Evolutionary conservation across 768 basidiomycete genomes (phyloP).

Genomic region (Inosperma sp.): DNA sequence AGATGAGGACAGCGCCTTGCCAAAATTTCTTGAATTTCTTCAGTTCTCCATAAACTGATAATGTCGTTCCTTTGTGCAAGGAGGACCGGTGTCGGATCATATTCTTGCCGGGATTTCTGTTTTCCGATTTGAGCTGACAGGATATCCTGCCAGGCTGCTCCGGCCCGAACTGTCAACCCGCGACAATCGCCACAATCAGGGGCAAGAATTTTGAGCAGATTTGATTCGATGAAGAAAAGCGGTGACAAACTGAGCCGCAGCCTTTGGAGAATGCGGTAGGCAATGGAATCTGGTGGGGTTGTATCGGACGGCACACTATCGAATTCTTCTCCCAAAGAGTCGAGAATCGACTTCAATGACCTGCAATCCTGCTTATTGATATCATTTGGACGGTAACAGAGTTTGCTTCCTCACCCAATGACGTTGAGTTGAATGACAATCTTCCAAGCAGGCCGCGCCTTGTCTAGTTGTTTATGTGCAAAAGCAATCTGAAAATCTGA

Average conservation of each 20-base stretch:
- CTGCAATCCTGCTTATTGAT: background rate
- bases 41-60: constrained; percentile 56
- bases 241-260: constrained; percentile 39
- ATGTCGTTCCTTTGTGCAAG: constrained; percentile 55
- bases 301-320: too few relatives aligned
- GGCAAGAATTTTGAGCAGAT: constrained; percentile 46
- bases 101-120: constrained; percentile 20
- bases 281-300: background rate
- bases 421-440: constrained; percentile 66
- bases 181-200: constrained; percentile 37
- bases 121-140: constrained; percentile 22
- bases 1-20: constrained; percentile 44
- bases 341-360: constrained; percentile 54
- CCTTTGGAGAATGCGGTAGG: constrained; percentile 26
- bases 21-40: constrained; percentile 48
- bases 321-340: constrained; percentile 26
- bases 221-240: constrained; percentile 51
- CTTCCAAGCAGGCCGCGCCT: constrained; percentile 56
- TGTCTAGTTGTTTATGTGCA: constrained; percentile 54
- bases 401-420: constrained; percentile 42
- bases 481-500: constrained; percentile 68
- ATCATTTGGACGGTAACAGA: background rate
- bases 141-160: constrained; percentile 54
- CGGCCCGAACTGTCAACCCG: constrained; percentile 51
- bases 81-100: constrained; percentile 48